Base-by-base conservation (phyloP, 768 basidiomycete species). In the Russula brevipes region DNA sequence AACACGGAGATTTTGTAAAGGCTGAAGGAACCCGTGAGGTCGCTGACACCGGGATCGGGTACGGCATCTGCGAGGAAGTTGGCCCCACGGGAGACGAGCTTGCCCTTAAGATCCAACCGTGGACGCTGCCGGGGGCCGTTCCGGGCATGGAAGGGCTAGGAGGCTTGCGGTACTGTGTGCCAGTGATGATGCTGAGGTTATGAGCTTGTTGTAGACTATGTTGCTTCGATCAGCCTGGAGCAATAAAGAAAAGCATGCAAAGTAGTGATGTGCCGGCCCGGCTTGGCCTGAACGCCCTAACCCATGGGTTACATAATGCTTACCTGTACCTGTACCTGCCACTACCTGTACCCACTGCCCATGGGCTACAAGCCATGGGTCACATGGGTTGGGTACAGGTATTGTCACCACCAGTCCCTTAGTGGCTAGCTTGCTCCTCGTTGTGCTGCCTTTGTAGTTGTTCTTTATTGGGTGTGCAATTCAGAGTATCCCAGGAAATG, bases 51-150 rank as follows among this genome's bases (percentile, higher is more conserved):
- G 6, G 92, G 93, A 63, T 79, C 86, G 53, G 95, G 78, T 54
- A 92, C 85, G 0, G 91, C 91, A 66, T 87, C 90, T 3, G 94
- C 94, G 38, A 96, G 79, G 69, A 91, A 94, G 73, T 96, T 96
- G 45, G 94, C 94, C 0, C 94, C 94, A 64, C 91, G 77, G 39
- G 88, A 90, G 46, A 95, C 88, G 44, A 96, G 76, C 72, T 95
- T 95, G 56, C 94, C 84, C 72, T 86, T 91, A 60, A 96, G 75
- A 68, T 95, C 93, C 94, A 96, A 9, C 94, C 94, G 69, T 95
- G 84, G 5, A 95, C 91, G 10, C 91, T 94, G 4, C 93, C 94
- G 9, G 89, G 87, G 59, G 77, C 76, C 12, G 89, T 79, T n/a
- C 79, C 82, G 10, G 76, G 64, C n/a, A 84, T 66, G 61, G 78